Evolutionary conservation across 805 yeast genomes (phyloP).

Genomic region (Vanderwaltozyma polyspora): DNA sequence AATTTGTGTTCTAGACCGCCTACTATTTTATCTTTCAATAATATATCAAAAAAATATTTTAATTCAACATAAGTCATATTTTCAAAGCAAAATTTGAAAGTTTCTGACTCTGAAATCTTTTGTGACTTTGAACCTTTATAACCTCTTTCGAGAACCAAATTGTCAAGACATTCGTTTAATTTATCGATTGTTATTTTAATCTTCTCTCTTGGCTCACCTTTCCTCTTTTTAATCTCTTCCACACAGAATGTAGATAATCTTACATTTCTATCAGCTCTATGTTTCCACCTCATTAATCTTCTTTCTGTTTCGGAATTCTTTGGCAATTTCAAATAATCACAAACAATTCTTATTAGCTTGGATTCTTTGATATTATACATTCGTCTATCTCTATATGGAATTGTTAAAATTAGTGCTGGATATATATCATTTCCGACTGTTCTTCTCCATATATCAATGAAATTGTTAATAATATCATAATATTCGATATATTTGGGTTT

Average conservation of each 20-base stretch:
- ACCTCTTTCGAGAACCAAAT: constrained; percentile 27
- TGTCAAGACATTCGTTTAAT: constrained; percentile 38
- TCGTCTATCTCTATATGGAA: constrained; percentile 56
- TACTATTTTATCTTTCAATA: constrained; percentile 51
- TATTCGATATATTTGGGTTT: constrained; percentile 16
- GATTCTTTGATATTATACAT: constrained; percentile 54
- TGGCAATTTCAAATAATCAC: constrained; percentile 46
- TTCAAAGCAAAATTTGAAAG: constrained; percentile 41
- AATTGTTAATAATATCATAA: constrained; percentile 27
- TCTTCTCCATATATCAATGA: constrained; percentile 40
- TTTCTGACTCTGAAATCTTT: constrained; percentile 17
- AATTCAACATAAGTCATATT: constrained; percentile 51
- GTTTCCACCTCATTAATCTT: constrained; percentile 38
- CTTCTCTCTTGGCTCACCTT: constrained; percentile 33
- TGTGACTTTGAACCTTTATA: constrained; percentile 11
- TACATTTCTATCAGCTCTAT: constrained; percentile 32
- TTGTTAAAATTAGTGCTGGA: constrained; percentile 50
- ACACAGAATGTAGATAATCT: constrained; percentile 39
- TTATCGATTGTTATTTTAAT: constrained; percentile 35
- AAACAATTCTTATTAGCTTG: constrained; percentile 40
- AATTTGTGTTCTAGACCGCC: constrained; percentile 50
- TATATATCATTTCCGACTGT: constrained; percentile 52
- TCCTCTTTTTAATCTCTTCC: constrained; percentile 34
- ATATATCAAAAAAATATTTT: constrained; percentile 54
- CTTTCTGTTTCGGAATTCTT: constrained; percentile 51